Evolutionary conservation across 2,329 filamentous ascomycete species (phyloP), one percentile per base, ranked within the genome.

Genomic region (Phoma sp.): DNA sequence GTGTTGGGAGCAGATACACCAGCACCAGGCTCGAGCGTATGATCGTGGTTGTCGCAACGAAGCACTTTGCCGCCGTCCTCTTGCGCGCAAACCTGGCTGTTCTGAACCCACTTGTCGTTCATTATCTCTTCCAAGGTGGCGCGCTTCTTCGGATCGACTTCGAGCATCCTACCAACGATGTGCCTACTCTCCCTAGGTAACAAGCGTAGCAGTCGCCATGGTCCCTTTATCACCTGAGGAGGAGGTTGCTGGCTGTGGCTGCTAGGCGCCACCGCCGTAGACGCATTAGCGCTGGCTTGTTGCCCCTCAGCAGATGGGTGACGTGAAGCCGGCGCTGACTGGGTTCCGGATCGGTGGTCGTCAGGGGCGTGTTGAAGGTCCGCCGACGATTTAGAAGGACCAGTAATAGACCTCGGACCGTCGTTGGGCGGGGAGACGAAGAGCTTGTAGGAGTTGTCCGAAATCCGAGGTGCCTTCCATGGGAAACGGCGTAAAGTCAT

Each of bases 401-500:
- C 62, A 15, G 67, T 70, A 37, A 73, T 73, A 6, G 70, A 67
- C 43, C 53, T 69, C 7, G 69, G 71, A 5, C 71, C 73, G 46
- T 74, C 72, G 3, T 92, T 91, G 1, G 94, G 93, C 7, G 90
- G 84, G 1, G 95, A 87, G 13, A 94, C 88, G 72, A 99, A 99
- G 1, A 99, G 84, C 69, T 94, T 93, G 78, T 91, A 99, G 0
- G 92, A 96, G 74, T 96, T 98, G 74, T 99, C 95, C 3, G 91
- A 91, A 73, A 92, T 80, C 36, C 93, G 87, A 4, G 95, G 95
- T 32, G 96, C 88, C 78, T 99, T 99, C 95, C 95, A 99, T 0
- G 95, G 95, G 71, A 99, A 99, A 32, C 95, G 83, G 21, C 95
- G 85, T 37, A 99, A 81, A 5, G 92, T 95, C 95, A 99, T 99